Evolutionary conservation across 352 stramenopile genomes (phyloP), one percentile per base, ranked within the genome.

Genomic region (Globisporangium emineosum): DNA sequence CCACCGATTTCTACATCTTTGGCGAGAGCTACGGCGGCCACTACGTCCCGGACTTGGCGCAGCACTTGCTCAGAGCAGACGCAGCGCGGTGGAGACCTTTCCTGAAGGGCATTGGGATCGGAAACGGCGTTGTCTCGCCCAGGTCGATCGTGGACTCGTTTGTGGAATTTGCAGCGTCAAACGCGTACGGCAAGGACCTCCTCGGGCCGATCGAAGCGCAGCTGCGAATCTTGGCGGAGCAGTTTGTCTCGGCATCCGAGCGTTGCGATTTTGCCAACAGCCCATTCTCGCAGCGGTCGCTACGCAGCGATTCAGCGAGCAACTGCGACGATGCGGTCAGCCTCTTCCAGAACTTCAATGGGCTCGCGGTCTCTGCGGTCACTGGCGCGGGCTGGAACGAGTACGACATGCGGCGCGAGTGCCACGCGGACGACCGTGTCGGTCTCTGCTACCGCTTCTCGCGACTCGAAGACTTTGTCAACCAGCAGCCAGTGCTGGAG

Each of bases 11-110:
- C 12, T 99, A 97, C 70, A 77, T 99, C 42, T 97, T 97, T 49
- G 96, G 96, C 40, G 97, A 99, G 68, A 97, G 83, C 62, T 99
- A 98, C 69, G 93, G 80, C 2, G 96, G 97, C 1, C 93, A 98
- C 57, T 99, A 98, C 66, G 89, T 98, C 21, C 97, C 96, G 1
- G 92, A 96, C 55, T 76, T 98, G 49, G 83, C 86, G 3, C 74
- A 82, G 23, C 77, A 78, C 33, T 67, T 98, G 50, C 61, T 98
- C 15, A 71, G 79, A 6, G 60, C 65, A 5, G 62, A 83, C 29
- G 45, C 65, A 4, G 50, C 55, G 30, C 62, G 59, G 3, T 86
- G 72, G 65, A 57, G 65, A 42, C 49, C 64, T 2, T 64, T 62
- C 8, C 67, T 97, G 30, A 91, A 92, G 60, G 91, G 91, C 6